Percentiles rank a stretch among this genome's conserved stretches.
phyloP scores from a whole-genome alignment of 306 rosid genomes.

The Cicer yamashitae region DNA sequence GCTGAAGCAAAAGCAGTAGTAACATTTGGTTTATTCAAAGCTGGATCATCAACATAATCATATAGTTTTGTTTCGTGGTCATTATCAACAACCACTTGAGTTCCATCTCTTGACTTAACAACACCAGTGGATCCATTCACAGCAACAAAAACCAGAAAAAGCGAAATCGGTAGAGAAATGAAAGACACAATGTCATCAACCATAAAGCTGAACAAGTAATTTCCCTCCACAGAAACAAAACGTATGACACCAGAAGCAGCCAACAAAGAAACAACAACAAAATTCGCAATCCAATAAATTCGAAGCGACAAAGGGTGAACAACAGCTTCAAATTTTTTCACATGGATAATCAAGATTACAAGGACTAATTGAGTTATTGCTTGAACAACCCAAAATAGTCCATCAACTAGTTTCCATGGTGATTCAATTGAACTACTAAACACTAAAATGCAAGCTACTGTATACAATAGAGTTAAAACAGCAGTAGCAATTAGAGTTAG shows the following conservation, averaged over 20 bases:
- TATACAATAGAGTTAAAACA: conserved; percentile 56
- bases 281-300: conserved; percentile 68
- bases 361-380: conserved; percentile 67
- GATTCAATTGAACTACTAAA: conserved; percentile 46
- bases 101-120: conserved; percentile 47
- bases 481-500: conserved; percentile 56
- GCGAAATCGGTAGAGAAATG: conserved; percentile 63
- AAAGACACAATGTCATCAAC: conserved; percentile 67
- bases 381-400: conserved; percentile 75
- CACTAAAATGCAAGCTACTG: conserved; percentile 52
- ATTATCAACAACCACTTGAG: conserved; percentile 21
- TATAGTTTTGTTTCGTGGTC: conserved; percentile 44
- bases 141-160: conserved; percentile 60
- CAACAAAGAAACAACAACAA: conserved; percentile 58
- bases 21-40: conserved; percentile 51
- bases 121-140: conserved; percentile 75
- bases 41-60: conserved; percentile 29
- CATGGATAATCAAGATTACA: conserved; percentile 64
- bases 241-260: conserved; percentile 71
- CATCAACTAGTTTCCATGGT: conserved; percentile 65
- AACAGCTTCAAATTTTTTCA: conserved; percentile 61
- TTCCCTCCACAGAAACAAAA: conserved; percentile 47
- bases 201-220: conserved; percentile 48
- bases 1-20: conserved; percentile 86
- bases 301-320: conserved; percentile 76